A percentile compares a stretch with the other conserved stretches of the same genome.
Conservation (phyloP, 2,329 filamentous ascomycete genomes). For the Raffaelea ambrosiae region DNA sequence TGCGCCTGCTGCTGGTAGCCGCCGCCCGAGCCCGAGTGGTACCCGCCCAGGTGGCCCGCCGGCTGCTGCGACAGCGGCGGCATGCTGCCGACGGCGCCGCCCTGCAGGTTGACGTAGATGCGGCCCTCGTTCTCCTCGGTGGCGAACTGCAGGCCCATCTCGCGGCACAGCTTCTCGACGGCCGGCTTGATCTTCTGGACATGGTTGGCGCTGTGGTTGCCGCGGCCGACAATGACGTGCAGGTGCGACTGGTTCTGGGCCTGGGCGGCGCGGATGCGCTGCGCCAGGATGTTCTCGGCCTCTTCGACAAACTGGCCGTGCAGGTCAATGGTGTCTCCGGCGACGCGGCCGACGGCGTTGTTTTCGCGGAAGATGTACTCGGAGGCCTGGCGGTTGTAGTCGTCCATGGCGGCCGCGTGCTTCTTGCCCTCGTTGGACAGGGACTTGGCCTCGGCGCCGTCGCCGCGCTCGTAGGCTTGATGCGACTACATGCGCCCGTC, state of each 20-base stretch:
- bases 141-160: slow-evolving; percentile 72
- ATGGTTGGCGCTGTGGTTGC: slow-evolving; percentile 74
- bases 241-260: slow-evolving; percentile 69
- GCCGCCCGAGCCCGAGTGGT: slow-evolving; percentile 25
- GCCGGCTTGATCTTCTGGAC: slow-evolving; percentile 94
- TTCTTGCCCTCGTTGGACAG: slow-evolving; percentile 78
- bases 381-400: slow-evolving; percentile 83
- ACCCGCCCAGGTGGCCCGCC: slow-evolving; percentile 24
- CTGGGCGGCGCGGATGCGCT: slow-evolving; percentile 72
- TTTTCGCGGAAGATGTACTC: slow-evolving; percentile 95
- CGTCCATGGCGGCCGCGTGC: slow-evolving; percentile 76
- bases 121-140: slow-evolving; percentile 86
- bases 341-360: slow-evolving; percentile 68
- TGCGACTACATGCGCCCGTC: slow-evolving; percentile 50
- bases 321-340: slow-evolving; percentile 79
- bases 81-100: slow-evolving; percentile 46
- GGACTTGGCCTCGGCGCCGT: slow-evolving; percentile 74
- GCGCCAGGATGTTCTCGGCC: slow-evolving; percentile 81
- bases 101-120: slow-evolving; percentile 80
- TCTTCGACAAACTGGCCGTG: slow-evolving; percentile 94
- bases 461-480: slow-evolving; percentile 73
- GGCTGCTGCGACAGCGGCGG: slow-evolving; percentile 40
- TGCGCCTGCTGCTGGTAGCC: slow-evolving; percentile 12
- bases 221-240: slow-evolving; percentile 93
- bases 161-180: slow-evolving; percentile 77